phyloP scores from a whole-genome alignment of 345 rosid genomes.

The Capsella bursapastoris region DNA sequence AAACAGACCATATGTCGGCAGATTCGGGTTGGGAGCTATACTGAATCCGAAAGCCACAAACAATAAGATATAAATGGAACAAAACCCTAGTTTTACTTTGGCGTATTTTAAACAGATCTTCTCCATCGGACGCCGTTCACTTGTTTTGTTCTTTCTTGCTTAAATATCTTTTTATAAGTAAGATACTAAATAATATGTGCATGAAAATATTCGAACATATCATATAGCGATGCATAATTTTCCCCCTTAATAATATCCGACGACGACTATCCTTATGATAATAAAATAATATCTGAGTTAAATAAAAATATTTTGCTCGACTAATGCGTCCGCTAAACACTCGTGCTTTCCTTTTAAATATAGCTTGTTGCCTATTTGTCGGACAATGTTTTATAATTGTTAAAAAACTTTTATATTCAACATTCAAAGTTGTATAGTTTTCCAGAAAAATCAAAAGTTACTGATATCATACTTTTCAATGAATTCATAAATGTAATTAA shows the following conservation, averaged over 20 bases:
- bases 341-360: conserved; percentile 41
- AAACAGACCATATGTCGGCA: conserved; percentile 28
- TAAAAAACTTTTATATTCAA: not conserved
- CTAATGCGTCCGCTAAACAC: conserved; percentile 43
- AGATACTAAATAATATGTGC: not conserved
- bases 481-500: not conserved
- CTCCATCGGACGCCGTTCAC: conserved; percentile 23
- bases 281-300: conserved; percentile 6
- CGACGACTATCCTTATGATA: conserved; percentile 14
- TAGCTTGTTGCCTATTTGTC: conserved; percentile 33
- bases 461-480: not conserved
- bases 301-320: conserved; percentile 21
- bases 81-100: conserved; percentile 9
- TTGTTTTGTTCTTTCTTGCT: not conserved
- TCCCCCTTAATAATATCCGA: conserved; percentile 1
- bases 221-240: conserved; percentile 6
- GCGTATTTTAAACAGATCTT: conserved; percentile 13
- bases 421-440: not conserved
- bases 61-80: conserved; percentile 2
- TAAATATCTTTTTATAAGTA: not conserved
- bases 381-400: conserved; percentile 25
- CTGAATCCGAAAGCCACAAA: conserved; percentile 19
- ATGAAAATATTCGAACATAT: conserved; percentile 33
- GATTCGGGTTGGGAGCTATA: conserved; percentile 10
- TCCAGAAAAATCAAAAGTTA: conserved; percentile 11